Percentiles rank a stretch among this genome's conserved stretches.
phyloP scores from a whole-genome alignment of 306 rosid species.

The Senna siamea region DNA sequence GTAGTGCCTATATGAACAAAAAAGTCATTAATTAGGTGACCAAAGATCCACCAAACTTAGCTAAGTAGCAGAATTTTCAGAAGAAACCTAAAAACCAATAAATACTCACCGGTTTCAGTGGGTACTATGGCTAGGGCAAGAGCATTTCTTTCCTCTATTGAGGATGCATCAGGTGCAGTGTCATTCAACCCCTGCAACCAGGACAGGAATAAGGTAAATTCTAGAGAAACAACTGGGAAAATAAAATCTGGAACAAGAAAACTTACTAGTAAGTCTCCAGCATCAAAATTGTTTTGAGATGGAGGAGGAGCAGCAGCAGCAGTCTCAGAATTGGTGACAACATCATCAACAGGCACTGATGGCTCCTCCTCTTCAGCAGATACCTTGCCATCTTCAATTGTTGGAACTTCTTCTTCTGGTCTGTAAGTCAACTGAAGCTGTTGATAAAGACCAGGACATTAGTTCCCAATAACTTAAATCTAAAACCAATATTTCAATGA shows the following conservation, averaged over 20 bases:
- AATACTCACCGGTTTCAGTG: conserved; percentile 62
- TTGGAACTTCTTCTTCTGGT: conserved; percentile 71
- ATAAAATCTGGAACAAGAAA: conserved; percentile 15
- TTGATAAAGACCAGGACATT: conserved; percentile 28
- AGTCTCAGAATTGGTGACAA: conserved; percentile 54
- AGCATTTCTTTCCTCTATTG: conserved; percentile 89
- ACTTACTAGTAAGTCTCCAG: conserved; percentile 88
- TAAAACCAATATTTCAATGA: conserved; percentile 31
- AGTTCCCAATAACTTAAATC: conserved; percentile 13
- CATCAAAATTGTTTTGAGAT: conserved; percentile 57
- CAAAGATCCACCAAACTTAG: conserved; percentile 36
- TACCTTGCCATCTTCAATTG: conserved; percentile 60
- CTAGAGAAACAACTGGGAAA: conserved; percentile 9
- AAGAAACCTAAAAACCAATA: conserved; percentile 30
- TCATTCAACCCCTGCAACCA: conserved; percentile 81
- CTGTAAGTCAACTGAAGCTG: conserved; percentile 97
- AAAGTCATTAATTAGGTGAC: conserved; percentile 31
- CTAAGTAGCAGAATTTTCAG: conserved; percentile 31
- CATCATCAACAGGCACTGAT: conserved; percentile 53
- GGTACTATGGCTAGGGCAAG: conserved; percentile 90
- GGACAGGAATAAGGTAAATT: conserved; percentile 30
- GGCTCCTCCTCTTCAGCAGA: conserved; percentile 71
- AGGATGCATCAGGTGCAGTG: conserved; percentile 61
- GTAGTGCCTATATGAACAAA: conserved; percentile 50
- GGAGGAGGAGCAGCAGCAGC: conserved; percentile 47